Conservation (phyloP, 2,329 filamentous ascomycete genomes). For the Cercospora brassicicola region DNA sequence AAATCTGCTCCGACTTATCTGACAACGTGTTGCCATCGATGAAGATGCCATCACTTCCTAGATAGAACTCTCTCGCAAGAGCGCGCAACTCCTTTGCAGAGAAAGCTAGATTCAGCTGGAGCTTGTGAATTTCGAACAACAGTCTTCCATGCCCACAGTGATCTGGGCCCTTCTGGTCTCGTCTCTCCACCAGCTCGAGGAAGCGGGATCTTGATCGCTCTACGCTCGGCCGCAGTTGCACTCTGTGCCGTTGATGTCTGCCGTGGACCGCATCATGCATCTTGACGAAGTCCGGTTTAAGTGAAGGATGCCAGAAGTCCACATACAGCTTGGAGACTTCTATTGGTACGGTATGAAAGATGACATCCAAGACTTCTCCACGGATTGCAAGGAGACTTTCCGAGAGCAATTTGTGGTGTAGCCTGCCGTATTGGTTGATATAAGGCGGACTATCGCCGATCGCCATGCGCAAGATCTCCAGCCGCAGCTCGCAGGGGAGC, state of each 20-base stretch:
- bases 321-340: background rate
- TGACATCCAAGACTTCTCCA: background rate
- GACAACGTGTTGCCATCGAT: background rate
- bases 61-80: background rate
- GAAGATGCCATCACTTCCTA: background rate
- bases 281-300: background rate
- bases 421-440: background rate
- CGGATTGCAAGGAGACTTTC: background rate
- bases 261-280: background rate
- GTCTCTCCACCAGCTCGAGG: background rate
- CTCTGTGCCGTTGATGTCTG: background rate
- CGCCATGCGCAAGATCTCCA: background rate
- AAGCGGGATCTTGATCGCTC: background rate
- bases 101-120: background rate
- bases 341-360: background rate
- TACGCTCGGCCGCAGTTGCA: background rate
- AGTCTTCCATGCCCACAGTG: background rate
- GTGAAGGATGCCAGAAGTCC: background rate
- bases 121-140: background rate
- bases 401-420: background rate
- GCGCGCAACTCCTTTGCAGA: background rate
- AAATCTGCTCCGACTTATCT: background rate
- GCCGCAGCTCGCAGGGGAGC: background rate
- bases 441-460: background rate
- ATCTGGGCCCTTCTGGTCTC: background rate